Evolutionary conservation across 257 asterid species (phyloP), one percentile per base, ranked within the genome.

Genomic region (Lantana camara): DNA sequence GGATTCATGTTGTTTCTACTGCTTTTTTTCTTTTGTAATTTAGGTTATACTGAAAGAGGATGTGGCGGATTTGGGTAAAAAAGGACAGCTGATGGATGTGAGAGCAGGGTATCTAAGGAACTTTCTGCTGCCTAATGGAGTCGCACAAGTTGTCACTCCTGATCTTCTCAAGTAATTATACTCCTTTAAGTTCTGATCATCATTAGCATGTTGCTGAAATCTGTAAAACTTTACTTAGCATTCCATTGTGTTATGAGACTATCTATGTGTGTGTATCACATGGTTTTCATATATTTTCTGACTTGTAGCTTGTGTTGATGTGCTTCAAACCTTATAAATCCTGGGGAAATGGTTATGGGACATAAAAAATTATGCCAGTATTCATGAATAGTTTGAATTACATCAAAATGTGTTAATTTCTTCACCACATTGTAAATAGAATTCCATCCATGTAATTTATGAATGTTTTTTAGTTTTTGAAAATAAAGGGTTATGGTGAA

Each of bases 11-110:
- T 13, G 8, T 60, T 13, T 37, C 20, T 60, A 9, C 9, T 44
- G 5, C 21, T 62, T 11, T 24, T 23, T 12, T 9, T 42, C 23
- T 40, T 19, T 62, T 32, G 74, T 24, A 44, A 48, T 69, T 66
- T 66, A 88, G 99, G 76, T 93, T 75, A 87, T 87, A 80, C 61
- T 93, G 90, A 87, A 87, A 80, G 97, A 93, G 75, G 96, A 93
- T 76, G 93, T 93, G 66, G 9, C 76, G 14, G 69, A 76, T 11
- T 74, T 94, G 86, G 97, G 99, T 61, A 84, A 86, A 75, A 88
- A 90, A 64, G 99, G 99, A 20, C 84, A 90, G 75, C 83, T 94
- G 55, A 22, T 80, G 77, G 92, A 84, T 45, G 97, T 94, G 72
- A 94, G 74, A 79, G 96, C 99, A 73, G 99, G 97, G 35, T 94